phyloP scores from a whole-genome alignment of 192 early-diverging fungal genomes.

The Coemansia guatemalensis region DNA sequence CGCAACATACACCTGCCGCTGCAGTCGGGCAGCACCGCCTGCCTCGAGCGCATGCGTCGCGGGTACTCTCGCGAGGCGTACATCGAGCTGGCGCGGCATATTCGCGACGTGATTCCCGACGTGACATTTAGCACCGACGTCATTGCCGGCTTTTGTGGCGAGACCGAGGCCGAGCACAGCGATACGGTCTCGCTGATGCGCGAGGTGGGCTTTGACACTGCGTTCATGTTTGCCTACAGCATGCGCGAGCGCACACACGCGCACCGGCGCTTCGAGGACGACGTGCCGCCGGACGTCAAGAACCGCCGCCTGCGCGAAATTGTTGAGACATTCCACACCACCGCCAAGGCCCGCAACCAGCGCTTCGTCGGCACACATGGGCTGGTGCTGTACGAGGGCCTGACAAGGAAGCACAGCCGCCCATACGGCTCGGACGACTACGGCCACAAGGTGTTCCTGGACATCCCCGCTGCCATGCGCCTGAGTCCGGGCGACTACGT shows the following conservation, averaged over 20 bases:
- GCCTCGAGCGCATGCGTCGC: slow-evolving; percentile 71
- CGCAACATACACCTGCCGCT: slow-evolving; percentile 72
- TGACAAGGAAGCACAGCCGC: slow-evolving; percentile 44
- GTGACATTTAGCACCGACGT: slow-evolving; percentile 74
- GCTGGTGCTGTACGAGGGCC: slow-evolving; percentile 60
- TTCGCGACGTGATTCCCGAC: slow-evolving; percentile 67
- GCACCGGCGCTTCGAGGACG: slow-evolving; percentile 63
- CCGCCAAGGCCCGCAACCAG: slow-evolving; percentile 57
- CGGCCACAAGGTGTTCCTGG: slow-evolving; percentile 66
- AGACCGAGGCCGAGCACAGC: slow-evolving; percentile 69
- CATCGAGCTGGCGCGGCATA: slow-evolving; percentile 62
- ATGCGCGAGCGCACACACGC: slow-evolving; percentile 76
- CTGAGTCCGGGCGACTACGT: slow-evolving; percentile 42
- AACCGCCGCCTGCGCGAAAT: slow-evolving; percentile 63
- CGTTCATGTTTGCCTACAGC: slow-evolving; percentile 81
- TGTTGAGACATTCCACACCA: slow-evolving; percentile 62
- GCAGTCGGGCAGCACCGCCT: slow-evolving; percentile 67
- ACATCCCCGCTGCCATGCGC: slow-evolving; percentile 14
- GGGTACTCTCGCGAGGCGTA: slow-evolving; percentile 74
- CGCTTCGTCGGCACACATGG: slow-evolving; percentile 51
- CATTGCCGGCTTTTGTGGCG: slow-evolving; percentile 77
- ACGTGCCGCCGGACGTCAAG: slow-evolving; percentile 67
- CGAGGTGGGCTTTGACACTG: slow-evolving; percentile 67
- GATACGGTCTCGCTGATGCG: slow-evolving; percentile 70
- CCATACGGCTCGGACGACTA: slow-evolving; percentile 65